A percentile compares a stretch with the other conserved stretches of the same genome.
Conservation (phyloP, 306 rosid genomes). For the Glycine tomentella region DNA sequence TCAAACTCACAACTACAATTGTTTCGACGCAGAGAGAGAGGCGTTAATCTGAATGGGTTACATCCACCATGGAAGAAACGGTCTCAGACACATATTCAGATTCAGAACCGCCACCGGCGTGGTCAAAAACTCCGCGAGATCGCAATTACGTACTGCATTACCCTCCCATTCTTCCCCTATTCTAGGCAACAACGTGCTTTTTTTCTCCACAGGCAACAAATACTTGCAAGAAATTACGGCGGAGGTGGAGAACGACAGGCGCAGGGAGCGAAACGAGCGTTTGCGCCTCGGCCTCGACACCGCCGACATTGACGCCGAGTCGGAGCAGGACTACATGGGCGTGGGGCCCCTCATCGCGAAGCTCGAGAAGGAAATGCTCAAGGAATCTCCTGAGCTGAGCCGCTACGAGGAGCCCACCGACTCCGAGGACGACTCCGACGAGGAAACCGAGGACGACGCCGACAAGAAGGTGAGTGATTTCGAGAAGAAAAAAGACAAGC, state of each 20-base stretch:
- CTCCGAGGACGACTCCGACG: constrained; percentile 70
- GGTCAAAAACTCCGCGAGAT: constrained; percentile 45
- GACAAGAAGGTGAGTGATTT: constrained; percentile 55
- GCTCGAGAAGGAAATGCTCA: constrained; percentile 62
- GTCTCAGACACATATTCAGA: constrained; percentile 40
- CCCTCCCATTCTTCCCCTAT: constrained; percentile 31
- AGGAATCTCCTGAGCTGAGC: constrained; percentile 48
- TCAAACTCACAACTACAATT: not conserved
- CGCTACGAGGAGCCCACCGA: constrained; percentile 78
- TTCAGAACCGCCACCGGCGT: constrained; percentile 41
- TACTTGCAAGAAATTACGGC: constrained; percentile 61
- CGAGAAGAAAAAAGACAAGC: constrained; percentile 71
- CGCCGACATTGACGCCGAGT: constrained; percentile 68
- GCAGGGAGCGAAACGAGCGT: constrained; percentile 66
- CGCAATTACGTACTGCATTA: constrained; percentile 14
- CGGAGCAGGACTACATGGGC: constrained; percentile 70
- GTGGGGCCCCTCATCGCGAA: constrained; percentile 72
- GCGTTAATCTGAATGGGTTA: constrained; percentile 45
- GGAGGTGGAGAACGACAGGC: constrained; percentile 73
- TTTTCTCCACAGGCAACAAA: constrained; percentile 57
- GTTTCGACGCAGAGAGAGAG: not conserved
- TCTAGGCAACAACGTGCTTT: constrained; percentile 39
- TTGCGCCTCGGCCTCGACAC: constrained; percentile 66
- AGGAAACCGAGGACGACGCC: constrained; percentile 69
- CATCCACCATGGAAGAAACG: constrained; percentile 36